Evolutionary conservation across 176 grass and related monocot genomes (phyloP).

Genomic region (Elymus sibiricus): DNA sequence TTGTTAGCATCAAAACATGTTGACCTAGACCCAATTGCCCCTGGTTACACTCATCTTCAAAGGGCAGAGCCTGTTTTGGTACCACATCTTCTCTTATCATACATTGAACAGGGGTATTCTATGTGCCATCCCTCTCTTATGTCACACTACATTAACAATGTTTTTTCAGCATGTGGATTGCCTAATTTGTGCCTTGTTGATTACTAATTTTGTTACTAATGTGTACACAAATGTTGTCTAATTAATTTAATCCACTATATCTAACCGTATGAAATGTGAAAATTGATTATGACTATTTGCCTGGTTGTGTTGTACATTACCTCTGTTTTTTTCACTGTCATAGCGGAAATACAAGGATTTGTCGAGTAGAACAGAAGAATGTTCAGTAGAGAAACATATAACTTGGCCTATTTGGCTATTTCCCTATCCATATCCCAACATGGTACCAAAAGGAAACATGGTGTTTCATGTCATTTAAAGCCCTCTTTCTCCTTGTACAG

Average conservation of each 20-base stretch:
- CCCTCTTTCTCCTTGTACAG: too few species aligned
- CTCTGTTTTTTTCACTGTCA: neutral
- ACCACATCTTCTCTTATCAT: conserved; percentile 81
- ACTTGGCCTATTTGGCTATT: neutral
- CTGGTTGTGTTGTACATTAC: neutral
- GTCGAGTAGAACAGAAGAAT: neutral
- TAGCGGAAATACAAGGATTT: neutral
- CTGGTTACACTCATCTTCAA: conserved; percentile 91
- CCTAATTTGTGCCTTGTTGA: too few species aligned
- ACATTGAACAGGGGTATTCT: conserved; percentile 80
- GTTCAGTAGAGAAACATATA: neutral
- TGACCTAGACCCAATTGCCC: conserved; percentile 81
- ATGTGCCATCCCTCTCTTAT: neutral
- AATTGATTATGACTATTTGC: neutral
- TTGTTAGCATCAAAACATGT: conserved; percentile 64
- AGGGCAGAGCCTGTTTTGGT: conserved; percentile 78
- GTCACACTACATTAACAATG: too few species aligned
- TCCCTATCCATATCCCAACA: neutral
- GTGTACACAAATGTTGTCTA: neutral
- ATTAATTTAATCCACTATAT: neutral
- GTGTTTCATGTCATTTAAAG: too few species aligned
- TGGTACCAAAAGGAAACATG: neutral
- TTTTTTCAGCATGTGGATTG: too few species aligned
- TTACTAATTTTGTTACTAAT: too few species aligned
- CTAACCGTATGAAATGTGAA: neutral